Conservation (phyloP, 768 basidiomycete genomes). For the Lyophyllum shimeji region DNA sequence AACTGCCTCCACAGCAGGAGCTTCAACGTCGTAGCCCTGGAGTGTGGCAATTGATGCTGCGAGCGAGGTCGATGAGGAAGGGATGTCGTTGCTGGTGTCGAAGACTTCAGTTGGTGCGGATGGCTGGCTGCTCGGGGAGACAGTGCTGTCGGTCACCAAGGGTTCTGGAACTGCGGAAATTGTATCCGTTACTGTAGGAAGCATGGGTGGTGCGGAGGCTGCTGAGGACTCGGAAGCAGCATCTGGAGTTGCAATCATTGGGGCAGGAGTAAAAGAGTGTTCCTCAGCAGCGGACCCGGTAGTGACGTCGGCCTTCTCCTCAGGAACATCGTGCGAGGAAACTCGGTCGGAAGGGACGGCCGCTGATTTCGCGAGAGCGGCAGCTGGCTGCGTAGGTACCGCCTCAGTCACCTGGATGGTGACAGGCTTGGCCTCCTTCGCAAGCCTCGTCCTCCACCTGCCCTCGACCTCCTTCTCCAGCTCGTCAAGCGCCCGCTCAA, state of each 20-base stretch:
- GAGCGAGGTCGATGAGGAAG: slow-evolving; percentile 3
- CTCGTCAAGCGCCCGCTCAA: slow-evolving; percentile 57
- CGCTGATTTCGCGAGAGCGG: background rate
- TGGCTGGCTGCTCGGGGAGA: background rate
- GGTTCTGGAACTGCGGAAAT: background rate
- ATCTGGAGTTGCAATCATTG: background rate
- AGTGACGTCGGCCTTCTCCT: background rate
- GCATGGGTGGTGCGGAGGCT: background rate
- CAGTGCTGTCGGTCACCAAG: background rate
- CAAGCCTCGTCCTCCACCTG: slow-evolving; percentile 30
- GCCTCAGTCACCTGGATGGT: slow-evolving; percentile 6
- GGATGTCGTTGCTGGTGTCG: background rate
- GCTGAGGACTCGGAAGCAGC: background rate
- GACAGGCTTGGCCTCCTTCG: slow-evolving; percentile 22
- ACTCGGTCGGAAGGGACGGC: background rate
- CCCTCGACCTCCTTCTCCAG: slow-evolving; percentile 50
- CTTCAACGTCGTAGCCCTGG: slow-evolving; percentile 12
- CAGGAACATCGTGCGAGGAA: background rate
- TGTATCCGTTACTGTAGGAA: background rate
- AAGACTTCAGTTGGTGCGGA: background rate
- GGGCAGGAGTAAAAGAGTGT: background rate
- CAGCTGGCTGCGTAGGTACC: background rate
- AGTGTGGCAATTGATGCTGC: slow-evolving; percentile 21
- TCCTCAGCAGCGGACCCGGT: background rate
- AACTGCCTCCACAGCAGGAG: background rate